Evolutionary conservation across 176 grass and related monocot genomes (phyloP).

Genomic region (Miscanthus lutarioriparius): DNA sequence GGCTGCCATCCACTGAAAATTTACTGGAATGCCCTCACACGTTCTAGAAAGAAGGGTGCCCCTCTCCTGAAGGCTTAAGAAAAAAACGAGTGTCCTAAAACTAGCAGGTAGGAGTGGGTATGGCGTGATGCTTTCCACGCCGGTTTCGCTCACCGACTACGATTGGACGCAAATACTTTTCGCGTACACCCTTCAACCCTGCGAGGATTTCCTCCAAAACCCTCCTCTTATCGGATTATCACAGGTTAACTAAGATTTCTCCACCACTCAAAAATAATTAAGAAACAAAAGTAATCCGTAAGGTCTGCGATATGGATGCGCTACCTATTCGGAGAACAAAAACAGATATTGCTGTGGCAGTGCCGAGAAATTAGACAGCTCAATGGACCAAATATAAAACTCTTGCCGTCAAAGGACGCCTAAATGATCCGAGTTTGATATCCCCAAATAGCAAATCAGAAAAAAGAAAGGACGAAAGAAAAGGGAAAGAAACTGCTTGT

Average conservation of each 20-base stretch:
- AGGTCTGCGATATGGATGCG: slow-evolving; percentile 7
- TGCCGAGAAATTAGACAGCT: slow-evolving; percentile 22
- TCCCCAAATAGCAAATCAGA: slow-evolving; percentile 13
- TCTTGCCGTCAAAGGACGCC: slow-evolving; percentile 1
- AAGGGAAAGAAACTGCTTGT: slow-evolving; percentile 23
- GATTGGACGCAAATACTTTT: slow-evolving; percentile 39
- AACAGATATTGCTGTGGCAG: background rate
- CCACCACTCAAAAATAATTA: background rate
- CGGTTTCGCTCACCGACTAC: slow-evolving; percentile 69
- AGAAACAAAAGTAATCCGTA: slow-evolving; percentile 1
- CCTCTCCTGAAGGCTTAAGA: slow-evolving; percentile 9
- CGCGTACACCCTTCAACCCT: slow-evolving; percentile 13
- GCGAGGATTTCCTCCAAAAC: slow-evolving; percentile 1
- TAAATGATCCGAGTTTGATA: slow-evolving; percentile 23
- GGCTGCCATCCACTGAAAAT: background rate
- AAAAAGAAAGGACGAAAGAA: background rate
- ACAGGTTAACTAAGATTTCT: slow-evolving; percentile 19
- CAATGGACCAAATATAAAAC: slow-evolving; percentile 17
- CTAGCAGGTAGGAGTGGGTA: slow-evolving; percentile 61
- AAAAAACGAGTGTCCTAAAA: slow-evolving; percentile 27
- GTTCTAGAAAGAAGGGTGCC: slow-evolving; percentile 46
- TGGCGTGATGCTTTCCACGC: slow-evolving; percentile 41
- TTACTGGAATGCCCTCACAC: slow-evolving; percentile 21
- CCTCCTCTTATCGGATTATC: slow-evolving; percentile 14
- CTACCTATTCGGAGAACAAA: background rate